Base-by-base conservation (phyloP, 768 basidiomycete genomes). In the Amanita jacksonii region DNA sequence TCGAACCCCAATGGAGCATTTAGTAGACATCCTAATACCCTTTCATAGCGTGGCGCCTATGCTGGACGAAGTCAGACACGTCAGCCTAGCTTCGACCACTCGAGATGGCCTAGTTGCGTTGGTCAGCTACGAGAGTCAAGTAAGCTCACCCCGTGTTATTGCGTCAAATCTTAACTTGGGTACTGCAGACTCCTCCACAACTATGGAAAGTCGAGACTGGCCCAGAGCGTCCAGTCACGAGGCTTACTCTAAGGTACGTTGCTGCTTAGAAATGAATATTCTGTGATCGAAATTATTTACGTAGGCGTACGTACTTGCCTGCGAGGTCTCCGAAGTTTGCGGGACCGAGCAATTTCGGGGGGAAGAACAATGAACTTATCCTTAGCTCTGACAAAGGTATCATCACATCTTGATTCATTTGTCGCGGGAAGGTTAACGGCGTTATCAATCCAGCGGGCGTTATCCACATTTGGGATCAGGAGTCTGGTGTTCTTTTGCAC, bases 381-480 rank as follows among this genome's bases (percentile, higher is more conserved):
- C 65, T 89, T 4, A 84, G 85, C 53, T 80, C 81, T 31, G 78
- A 80, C 5, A 87, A 89, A 74, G 70, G 85, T 77, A 38, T 30
- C 61, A 53, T 34, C 7, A 24, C 30, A 8, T 12, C 27, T 28
- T 42, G 31, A 18, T 19, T 15, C 15, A 30, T 12, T 30, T 31
- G 13, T 13, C 8, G 23, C 19, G 9, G 12, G 20, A 19, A 33
- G 12, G 13, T 30, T 30, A 15, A 41, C 31, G 18, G 5, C 8
- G 18, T 4, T 22, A 10, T 19, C 8, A 16, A 16, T n/a, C 36
- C 48, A 87, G 86, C 74, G 48, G 87, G 87, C 3, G 83, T 87
- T 53, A 79, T 90, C 10, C 81, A 85, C 54, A 84, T 89, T 9
- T 90, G 87, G 87, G 87, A 90, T 54, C 76, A 79, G 47, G 85